Base-by-base conservation (phyloP, 2,329 filamentous ascomycete species). In the Venturia aucupariae region DNA sequence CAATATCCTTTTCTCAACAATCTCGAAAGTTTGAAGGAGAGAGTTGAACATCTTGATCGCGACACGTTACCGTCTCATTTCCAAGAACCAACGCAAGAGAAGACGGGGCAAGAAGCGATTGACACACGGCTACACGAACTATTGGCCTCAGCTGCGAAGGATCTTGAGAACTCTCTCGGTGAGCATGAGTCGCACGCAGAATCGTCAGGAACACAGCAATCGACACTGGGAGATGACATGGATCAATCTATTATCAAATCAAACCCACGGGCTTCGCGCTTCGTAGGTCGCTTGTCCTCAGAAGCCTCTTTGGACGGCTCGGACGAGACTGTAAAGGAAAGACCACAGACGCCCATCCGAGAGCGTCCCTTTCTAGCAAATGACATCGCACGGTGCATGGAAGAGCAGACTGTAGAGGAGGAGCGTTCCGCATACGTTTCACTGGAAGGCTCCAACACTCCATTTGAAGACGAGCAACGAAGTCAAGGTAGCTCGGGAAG, bases 301-400 rank as follows among this genome's bases (percentile, higher is more conserved):
- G 42, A 46, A 22, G 51, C 30, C 17, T 32, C 51, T 35, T 27
- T 35, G 4, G 51, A 57, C 30, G 51, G 19, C 35, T 57, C 51
- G 15, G 51, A 35, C 19, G 51, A 57, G 51, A 35, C 24, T 19
- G 30, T 35, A 8, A 32, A 38, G 30, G 32, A 70, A 70, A 69
- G 80, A 69, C 80, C 80, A 15, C 73, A 72, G n/a, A 78, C 82
- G 76, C 79, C 79, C 32, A 69, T 73, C 19, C 73, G 80, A 65
- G 77, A 79, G 62, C 73, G 72, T 19, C 76, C 77, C 3, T 81
- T 75, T 41, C 72, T 77, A 65, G 80, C 80, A 3, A 77, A 78
- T 3, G 76, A 78, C 61, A 80, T 82, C 51, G 44, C 32, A 10
- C 63, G 1, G 57, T 46, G 30, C 27, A 42, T 60, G 57, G 46